Base-by-base conservation (phyloP, 176 grass and related monocot species). In the Oryza glumipatula region DNA sequence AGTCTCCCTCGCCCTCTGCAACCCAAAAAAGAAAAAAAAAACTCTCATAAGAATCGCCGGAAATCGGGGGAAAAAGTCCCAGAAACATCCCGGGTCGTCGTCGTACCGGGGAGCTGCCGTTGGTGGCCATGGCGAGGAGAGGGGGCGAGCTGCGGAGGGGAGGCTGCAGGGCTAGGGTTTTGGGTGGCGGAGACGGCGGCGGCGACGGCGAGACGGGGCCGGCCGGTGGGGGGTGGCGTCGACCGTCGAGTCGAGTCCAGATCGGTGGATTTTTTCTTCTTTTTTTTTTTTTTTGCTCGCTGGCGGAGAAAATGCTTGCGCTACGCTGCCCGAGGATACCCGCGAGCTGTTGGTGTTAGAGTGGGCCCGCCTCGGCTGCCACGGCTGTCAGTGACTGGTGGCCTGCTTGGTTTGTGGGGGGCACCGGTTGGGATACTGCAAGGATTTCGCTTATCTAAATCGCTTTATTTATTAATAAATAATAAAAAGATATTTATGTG, bases 51-150 rank as follows among this genome's bases (percentile, higher is more conserved):
- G 41, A 3, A 48, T 23, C 21, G 24, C 76, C 73, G 60, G 33
- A 47, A 51, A 14, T 69, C 28, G 14, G 70, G 10, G 36, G 45
- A 85, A 68, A 11, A 23, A 58, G 5, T 61, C 52, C 43, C n/a
- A 7, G 39, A 72, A 44, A 38, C 30, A 17, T 30, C 23, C 68
- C 44, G 78, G 16, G 3, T 7, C 0, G 39, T 41, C 39, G 46
- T 45, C 86, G 54, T 83, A 93, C 93, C 68, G 87, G 76, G 83
- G 89, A 82, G 88, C 87, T 80, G 80, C 93, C 93, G 81, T 92
- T 94, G 82, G 85, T 79, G 69, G 87, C 85, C 93, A 94, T 94
- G 81, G 79, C 66, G 30, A 58, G 76, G 52, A 41, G 7, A 32
- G 30, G 30, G 30, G 30, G 30, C 30, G 30, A 32, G 2, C 30